Evolutionary conservation across 192 early-diverging fungal genomes (phyloP).

Genomic region (Coemansia sp.): DNA sequence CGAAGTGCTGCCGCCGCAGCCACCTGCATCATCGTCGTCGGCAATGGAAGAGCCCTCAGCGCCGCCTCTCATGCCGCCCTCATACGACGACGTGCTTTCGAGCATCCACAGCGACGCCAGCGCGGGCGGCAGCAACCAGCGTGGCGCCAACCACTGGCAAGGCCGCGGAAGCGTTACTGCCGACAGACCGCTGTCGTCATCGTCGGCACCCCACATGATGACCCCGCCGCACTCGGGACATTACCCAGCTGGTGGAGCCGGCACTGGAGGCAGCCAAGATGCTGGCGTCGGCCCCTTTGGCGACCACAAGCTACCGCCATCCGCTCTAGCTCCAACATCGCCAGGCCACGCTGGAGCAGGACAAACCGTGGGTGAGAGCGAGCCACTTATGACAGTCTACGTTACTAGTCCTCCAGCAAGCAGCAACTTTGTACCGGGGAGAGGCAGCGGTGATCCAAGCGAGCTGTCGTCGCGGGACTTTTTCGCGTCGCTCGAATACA

Average conservation of each 20-base stretch:
- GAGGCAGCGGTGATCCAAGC: not conserved
- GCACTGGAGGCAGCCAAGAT: not conserved
- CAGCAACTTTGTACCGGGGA: constrained; percentile 12
- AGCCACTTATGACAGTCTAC: not conserved
- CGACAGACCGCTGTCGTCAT: not conserved
- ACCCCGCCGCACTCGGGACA: not conserved
- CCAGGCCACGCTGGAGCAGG: not conserved
- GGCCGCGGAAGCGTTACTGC: not conserved
- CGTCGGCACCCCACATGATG: not conserved
- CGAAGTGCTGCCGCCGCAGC: constrained; percentile 2
- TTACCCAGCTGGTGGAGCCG: not conserved
- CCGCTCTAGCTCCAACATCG: not conserved
- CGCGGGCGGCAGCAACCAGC: not conserved
- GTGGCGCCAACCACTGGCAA: not conserved
- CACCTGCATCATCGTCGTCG: not conserved
- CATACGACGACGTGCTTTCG: constrained; percentile 45
- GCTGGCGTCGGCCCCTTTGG: constrained; percentile 15
- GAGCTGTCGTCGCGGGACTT: constrained; percentile 42
- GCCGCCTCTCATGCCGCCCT: constrained; percentile 33
- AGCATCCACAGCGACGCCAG: constrained; percentile 12
- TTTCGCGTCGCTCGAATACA: constrained; percentile 45
- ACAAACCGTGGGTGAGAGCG: not conserved
- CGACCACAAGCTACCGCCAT: not conserved
- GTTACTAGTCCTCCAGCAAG: not conserved
- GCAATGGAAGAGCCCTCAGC: constrained; percentile 25